A percentile compares a stretch with the other conserved stretches of the same genome.
Evolutionary conservation across 2,329 filamentous ascomycete species (phyloP).

Genomic region (Colletotrichum gloeosporioides): DNA sequence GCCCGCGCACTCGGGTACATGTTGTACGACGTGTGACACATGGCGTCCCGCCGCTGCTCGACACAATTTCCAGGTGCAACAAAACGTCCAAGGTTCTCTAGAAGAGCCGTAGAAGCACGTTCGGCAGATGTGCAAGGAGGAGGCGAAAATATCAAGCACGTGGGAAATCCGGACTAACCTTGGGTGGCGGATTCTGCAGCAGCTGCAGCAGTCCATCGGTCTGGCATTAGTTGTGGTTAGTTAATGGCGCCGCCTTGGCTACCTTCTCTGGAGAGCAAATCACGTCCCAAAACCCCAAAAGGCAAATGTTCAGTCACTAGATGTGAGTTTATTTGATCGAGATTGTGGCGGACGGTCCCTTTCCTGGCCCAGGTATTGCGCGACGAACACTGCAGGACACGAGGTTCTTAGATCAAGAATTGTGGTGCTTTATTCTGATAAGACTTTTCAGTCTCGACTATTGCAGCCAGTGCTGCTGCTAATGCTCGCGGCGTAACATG

Average conservation of each 20-base stretch:
- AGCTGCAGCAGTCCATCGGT: neutral
- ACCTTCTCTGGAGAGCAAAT: neutral
- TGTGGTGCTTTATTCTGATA: neutral
- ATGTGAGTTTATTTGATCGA: neutral
- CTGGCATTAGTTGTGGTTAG: neutral
- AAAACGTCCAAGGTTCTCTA: neutral
- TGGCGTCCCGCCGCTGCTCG: neutral
- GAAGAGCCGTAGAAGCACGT: slow-evolving; percentile 9
- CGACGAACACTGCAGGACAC: neutral
- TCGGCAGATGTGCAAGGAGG: neutral
- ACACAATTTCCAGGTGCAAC: neutral
- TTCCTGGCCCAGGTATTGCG: neutral
- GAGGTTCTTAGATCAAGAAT: neutral
- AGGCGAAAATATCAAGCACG: neutral
- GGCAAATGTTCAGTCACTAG: neutral
- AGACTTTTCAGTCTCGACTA: neutral
- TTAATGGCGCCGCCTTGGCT: neutral
- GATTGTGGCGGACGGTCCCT: neutral
- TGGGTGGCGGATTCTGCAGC: neutral
- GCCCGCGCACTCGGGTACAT: neutral
- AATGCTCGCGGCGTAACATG: neutral
- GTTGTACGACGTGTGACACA: neutral
- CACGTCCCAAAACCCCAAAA: neutral
- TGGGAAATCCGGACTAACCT: neutral
- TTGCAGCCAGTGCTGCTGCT: neutral